These are phyloP conservation scores for Tolypocladium amazonense DNA, from an alignment of 2,329 filamentous ascomycete genomes.

Conservation along the genomic window DNA sequence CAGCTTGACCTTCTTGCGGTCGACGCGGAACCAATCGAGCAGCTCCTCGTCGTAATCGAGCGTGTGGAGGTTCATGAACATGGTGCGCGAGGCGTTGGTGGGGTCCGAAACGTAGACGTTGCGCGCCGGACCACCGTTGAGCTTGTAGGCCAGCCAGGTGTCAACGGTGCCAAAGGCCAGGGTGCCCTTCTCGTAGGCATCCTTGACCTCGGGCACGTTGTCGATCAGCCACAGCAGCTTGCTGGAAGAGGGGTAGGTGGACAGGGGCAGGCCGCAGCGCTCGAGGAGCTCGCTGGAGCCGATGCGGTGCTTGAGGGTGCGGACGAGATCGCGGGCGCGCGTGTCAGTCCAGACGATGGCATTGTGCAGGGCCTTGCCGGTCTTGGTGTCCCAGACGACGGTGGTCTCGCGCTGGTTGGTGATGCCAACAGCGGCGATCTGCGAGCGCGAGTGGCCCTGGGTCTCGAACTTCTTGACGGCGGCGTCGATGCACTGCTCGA, in stretches of 20 bases:
- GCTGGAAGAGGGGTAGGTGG: constrained; percentile 70
- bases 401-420: constrained; percentile 80
- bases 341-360: constrained; percentile 82
- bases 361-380: constrained; percentile 67
- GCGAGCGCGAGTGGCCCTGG: constrained; percentile 52
- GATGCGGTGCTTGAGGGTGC: constrained; percentile 56
- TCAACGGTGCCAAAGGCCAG: constrained; percentile 75
- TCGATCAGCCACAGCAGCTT: constrained; percentile 71
- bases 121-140: constrained; percentile 58
- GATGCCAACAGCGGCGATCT: constrained; percentile 68
- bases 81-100: constrained; percentile 74
- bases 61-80: constrained; percentile 77
- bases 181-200: constrained; percentile 60
- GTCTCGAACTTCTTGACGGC: constrained; percentile 59
- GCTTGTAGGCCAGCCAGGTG: constrained; percentile 69
- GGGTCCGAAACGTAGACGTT: constrained; percentile 66
- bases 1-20: constrained; percentile 56
- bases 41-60: constrained; percentile 65
- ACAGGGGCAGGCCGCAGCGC: constrained; percentile 67
- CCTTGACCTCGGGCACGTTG: constrained; percentile 54
- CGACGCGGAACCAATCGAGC: constrained; percentile 64
- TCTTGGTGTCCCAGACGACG: constrained; percentile 67
- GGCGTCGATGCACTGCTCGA: constrained; percentile 65
- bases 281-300: constrained; percentile 57
- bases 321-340: constrained; percentile 60